Evolutionary conservation across 73 alveolate genomes (phyloP).

Genomic region (Paramecium caudatum): DNA sequence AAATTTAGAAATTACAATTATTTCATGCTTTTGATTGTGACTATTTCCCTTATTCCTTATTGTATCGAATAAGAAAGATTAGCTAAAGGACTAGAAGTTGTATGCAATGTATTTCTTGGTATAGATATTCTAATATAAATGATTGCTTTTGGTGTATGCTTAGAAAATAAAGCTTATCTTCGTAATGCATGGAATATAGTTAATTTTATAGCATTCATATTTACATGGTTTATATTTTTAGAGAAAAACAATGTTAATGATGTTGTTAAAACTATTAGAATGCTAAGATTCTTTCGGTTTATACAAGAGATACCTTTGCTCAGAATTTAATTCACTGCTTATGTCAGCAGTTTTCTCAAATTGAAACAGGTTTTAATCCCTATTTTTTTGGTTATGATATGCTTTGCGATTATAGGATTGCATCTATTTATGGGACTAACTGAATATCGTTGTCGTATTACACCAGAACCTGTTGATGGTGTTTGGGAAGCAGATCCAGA

Average conservation of each 20-base stretch:
- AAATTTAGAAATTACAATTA: not conserved
- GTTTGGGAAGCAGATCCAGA: constrained; percentile 54
- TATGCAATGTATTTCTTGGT: not conserved
- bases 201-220: constrained; percentile 6
- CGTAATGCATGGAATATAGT: not conserved
- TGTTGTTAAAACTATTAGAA: constrained; percentile 1
- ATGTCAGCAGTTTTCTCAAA: constrained; percentile 48
- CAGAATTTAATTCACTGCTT: constrained; percentile 8
- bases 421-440: constrained; percentile 65
- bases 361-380: constrained; percentile 33
- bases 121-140: not conserved
- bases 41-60: not conserved
- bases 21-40: not conserved
- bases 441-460: constrained; percentile 69
- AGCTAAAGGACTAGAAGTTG: not conserved
- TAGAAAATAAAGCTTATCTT: not conserved
- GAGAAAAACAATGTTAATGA: not conserved
- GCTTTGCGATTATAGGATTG: constrained; percentile 57
- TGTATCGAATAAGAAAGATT: not conserved
- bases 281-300: constrained; percentile 62
- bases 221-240: constrained; percentile 24
- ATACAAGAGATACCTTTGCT: constrained; percentile 57
- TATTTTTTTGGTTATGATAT: constrained; percentile 59
- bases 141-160: constrained; percentile 2
- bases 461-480: constrained; percentile 41